Evolutionary conservation across 2,329 filamentous ascomycete genomes (phyloP).

Genomic region (Ceratocystis cubensis): DNA sequence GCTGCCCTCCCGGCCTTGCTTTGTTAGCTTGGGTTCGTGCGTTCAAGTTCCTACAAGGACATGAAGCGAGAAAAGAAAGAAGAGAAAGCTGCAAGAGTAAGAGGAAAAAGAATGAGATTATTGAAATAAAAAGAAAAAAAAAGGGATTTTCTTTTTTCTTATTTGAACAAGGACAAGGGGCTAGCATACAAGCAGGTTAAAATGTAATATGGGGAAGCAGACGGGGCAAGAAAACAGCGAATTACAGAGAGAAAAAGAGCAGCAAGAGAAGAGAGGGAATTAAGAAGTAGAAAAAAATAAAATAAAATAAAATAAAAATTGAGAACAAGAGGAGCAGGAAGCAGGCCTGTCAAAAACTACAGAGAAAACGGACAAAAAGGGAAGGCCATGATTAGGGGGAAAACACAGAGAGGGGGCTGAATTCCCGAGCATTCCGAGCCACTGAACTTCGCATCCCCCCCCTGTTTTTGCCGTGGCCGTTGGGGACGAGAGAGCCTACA

Average conservation of each 20-base stretch:
- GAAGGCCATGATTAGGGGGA: neutral
- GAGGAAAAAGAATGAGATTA: neutral
- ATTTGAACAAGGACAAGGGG: neutral
- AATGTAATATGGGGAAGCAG: too few relatives aligned
- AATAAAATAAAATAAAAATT: neutral
- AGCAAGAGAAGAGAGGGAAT: neutral
- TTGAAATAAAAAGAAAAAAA: too few relatives aligned
- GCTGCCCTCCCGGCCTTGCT: neutral
- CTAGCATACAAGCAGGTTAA: too few relatives aligned
- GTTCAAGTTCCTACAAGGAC: neutral
- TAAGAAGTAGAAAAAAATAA: neutral
- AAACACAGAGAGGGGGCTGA: slow-evolving; percentile 4
- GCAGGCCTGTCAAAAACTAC: too few relatives aligned
- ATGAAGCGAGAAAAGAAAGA: slow-evolving; percentile 6
- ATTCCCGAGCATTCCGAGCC: slow-evolving; percentile 16
- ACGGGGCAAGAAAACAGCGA: neutral
- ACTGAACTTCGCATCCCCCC: neutral
- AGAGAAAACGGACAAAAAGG: slow-evolving; percentile 13
- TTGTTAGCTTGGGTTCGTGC: neutral
- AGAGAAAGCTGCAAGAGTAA: neutral
- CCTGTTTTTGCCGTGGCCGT: neutral
- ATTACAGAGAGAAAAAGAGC: neutral
- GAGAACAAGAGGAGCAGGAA: neutral
- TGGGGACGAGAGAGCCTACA: neutral
- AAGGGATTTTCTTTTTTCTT: too few relatives aligned